Evolutionary conservation across 2,329 filamentous ascomycete species (phyloP).

Genomic region (Chaetomium olivaceum): DNA sequence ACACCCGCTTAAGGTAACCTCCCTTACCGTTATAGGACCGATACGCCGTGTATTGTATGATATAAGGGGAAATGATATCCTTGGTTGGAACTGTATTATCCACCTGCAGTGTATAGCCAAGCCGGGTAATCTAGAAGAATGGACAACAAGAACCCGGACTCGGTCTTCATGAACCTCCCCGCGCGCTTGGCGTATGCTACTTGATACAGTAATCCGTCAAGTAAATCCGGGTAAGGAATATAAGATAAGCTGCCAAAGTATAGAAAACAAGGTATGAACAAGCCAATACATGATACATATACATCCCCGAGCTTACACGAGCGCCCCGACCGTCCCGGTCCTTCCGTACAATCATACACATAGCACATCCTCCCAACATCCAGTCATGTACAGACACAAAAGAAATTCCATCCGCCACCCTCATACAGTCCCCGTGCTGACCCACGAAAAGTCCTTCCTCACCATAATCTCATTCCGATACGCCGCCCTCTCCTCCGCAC

Average conservation of each 20-base stretch:
- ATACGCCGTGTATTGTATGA: too few species aligned
- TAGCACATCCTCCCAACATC: neutral
- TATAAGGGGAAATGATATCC: too few species aligned
- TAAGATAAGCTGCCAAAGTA: neutral
- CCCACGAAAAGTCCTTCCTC: constrained; percentile 25
- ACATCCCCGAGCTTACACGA: neutral
- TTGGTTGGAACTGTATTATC: too few species aligned
- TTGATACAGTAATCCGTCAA: too few species aligned
- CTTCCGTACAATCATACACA: neutral
- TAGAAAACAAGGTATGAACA: neutral
- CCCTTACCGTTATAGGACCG: too few species aligned
- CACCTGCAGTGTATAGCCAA: too few species aligned
- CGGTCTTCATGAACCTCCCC: too few species aligned
- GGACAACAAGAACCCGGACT: too few species aligned
- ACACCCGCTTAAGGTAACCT: too few species aligned
- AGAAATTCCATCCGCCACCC: neutral
- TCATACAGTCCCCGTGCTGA: constrained; percentile 16
- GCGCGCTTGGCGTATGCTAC: too few species aligned
- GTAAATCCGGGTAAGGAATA: too few species aligned
- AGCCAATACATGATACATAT: neutral
- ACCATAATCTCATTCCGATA: constrained; percentile 20
- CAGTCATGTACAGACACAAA: neutral
- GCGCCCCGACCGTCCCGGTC: neutral
- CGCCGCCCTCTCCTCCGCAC: neutral
- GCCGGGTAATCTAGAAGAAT: too few species aligned